phyloP scores from a whole-genome alignment of 768 basidiomycete genomes.

The Amanita rimosa region DNA sequence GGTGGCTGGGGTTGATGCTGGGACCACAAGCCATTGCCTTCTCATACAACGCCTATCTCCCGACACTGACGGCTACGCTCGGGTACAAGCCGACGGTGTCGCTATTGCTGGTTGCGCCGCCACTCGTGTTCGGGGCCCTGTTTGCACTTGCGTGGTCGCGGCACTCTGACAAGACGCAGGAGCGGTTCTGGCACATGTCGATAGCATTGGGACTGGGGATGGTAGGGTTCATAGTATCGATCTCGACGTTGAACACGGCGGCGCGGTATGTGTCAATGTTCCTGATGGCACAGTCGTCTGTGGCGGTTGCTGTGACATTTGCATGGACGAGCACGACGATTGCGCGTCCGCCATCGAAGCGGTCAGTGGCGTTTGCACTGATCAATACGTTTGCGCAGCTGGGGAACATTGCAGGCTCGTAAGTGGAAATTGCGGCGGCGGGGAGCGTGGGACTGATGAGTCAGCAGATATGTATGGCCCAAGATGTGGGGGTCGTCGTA shows the following conservation, averaged over 20 bases:
- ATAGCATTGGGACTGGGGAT: conserved; percentile 50
- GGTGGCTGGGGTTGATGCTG: conserved; percentile 63
- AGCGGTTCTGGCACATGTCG: conserved; percentile 66
- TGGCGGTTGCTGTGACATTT: conserved; percentile 54
- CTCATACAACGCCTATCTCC: conserved; percentile 75
- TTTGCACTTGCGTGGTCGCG: conserved; percentile 45
- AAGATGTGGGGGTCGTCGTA: conserved; percentile 58
- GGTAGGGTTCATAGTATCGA: conserved; percentile 64
- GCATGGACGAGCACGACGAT: conserved; percentile 43
- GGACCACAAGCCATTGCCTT: conserved; percentile 50
- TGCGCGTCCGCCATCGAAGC: conserved; percentile 69
- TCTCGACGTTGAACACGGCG: conserved; percentile 56
- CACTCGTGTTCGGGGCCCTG: conserved; percentile 56
- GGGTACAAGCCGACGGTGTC: conserved; percentile 54
- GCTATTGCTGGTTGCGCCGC: conserved; percentile 70
- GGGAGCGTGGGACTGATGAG: conserved; percentile 5
- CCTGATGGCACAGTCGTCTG: conserved; percentile 66
- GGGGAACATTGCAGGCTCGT: conserved; percentile 82
- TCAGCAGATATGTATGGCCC: conserved; percentile 53
- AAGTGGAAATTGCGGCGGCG: conserved; percentile 21
- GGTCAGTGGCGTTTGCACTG: conserved; percentile 71
- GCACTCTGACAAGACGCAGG: conserved; percentile 66
- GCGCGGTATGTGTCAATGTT: conserved; percentile 70
- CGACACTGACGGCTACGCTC: conserved; percentile 64
- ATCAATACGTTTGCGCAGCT: conserved; percentile 76